Evolutionary conservation across 2,329 filamentous ascomycete species (phyloP), one percentile per base, ranked within the genome.

Genomic region (Colletotrichum simmondsii): DNA sequence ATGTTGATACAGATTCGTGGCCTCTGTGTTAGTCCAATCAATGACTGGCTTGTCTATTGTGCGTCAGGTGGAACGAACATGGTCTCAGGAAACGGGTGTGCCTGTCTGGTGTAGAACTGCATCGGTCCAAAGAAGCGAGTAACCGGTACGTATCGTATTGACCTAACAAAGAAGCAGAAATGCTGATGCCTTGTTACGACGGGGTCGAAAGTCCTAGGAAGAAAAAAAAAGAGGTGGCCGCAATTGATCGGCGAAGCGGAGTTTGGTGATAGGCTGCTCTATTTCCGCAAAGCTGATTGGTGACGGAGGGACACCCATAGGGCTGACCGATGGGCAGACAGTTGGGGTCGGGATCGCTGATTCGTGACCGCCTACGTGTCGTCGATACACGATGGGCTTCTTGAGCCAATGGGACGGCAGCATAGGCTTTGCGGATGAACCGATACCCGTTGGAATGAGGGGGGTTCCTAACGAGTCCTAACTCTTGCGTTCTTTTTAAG

Each of bases 111-210:
- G 19, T 67, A 35, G 32, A 35, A 24, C 42, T 19, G 54, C 24
- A 11, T 28, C 42, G 35, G 30, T 58, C n/a, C 32, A 19, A 32
- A 54, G 24, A 65, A n/a, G 65, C n/a, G 19, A 35, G 52, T 26
- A 19, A 22, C 8, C 8, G 42, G 53, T 35, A 57, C 54, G 56
- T 46, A 59, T 22, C 62, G 16, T 22, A 28, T 58, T 49, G 6
- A 22, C 26, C 19, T 1, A 35, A 57, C 22, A 65, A n/a, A 35
- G 57, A 28, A 28, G 24, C 22, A 26, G 22, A 63, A 73, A 74
- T 71, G 62, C 58, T 59, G 73, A 70, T 74, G 73, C 73, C 73
- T 74, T 73, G 58, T 46, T 58, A 52, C 60, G 60, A 73, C 70
- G 58, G 65, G 49, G 56, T 42, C n/a, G 60, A 14, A 54, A 16